Conservation (phyloP, 2,329 filamentous ascomycete species). For the Cephalotrichum gorgonifer region DNA sequence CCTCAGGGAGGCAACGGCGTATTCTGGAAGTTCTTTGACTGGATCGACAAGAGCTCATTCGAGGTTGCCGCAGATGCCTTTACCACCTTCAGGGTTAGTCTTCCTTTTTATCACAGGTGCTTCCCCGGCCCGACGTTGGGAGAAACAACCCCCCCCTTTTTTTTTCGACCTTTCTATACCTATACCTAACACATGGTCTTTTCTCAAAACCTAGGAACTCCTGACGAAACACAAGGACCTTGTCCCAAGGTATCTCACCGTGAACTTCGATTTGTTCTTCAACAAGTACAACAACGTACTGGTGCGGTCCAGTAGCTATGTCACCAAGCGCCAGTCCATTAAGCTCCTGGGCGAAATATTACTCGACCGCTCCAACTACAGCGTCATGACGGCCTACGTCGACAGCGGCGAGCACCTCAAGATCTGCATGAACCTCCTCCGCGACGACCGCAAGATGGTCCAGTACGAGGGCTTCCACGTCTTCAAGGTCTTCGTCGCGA, state of each 20-base stretch:
- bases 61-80: conserved; percentile 97
- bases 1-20: conserved; percentile 72
- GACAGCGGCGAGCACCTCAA: conserved; percentile 93
- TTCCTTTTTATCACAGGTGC: neutral
- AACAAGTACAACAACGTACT: conserved; percentile 77
- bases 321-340: conserved; percentile 96
- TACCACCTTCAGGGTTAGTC: conserved; percentile 79
- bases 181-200: neutral
- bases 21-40: conserved; percentile 95
- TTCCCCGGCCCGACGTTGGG: no score
- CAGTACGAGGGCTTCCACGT: conserved; percentile 99
- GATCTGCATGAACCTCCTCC: conserved; percentile 93
- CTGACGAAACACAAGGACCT: conserved; percentile 89
- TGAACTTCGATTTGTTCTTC: conserved; percentile 93
- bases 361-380: conserved; percentile 91
- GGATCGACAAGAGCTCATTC: conserved; percentile 94
- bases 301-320: conserved; percentile 88
- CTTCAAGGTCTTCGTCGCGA: conserved; percentile 98
- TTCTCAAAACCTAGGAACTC: conserved; percentile 57
- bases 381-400: conserved; percentile 95
- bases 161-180: neutral
- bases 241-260: conserved; percentile 75
- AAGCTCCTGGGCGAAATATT: conserved; percentile 93
- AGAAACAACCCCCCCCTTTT: neutral
- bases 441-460: conserved; percentile 96